These are phyloP conservation scores for Jacaranda copaia DNA, from an alignment of 257 asterid genomes.

Conservation along the genomic window DNA sequence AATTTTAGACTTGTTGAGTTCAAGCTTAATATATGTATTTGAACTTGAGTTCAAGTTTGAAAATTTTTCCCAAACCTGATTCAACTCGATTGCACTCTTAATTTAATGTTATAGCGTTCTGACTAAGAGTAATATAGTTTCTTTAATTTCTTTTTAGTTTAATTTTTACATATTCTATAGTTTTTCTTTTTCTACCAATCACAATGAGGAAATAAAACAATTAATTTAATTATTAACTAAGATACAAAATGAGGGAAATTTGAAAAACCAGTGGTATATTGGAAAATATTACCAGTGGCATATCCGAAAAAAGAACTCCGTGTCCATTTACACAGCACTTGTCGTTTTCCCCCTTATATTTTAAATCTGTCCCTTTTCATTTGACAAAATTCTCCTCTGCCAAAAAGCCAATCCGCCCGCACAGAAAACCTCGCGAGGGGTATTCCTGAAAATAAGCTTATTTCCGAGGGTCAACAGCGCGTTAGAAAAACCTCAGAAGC, in stretches of 20 bases:
- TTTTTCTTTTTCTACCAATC: no score
- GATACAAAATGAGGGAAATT: neutral
- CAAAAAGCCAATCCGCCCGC: conserved; percentile 30
- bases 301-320: conserved; percentile 11
- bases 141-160: no score
- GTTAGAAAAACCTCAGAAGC: neutral
- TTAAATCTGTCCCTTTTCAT: conserved; percentile 22
- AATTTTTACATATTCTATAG: no score
- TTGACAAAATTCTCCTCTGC: conserved; percentile 40
- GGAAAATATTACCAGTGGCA: conserved; percentile 37
- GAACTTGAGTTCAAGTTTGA: no score
- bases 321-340: conserved; percentile 9
- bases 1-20: no score
- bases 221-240: no score
- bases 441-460: conserved; percentile 2
- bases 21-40: no score
- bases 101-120: no score
- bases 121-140: no score
- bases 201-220: no score
- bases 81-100: no score
- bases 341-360: conserved; percentile 30
- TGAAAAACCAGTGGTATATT: conserved; percentile 27
- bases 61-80: no score
- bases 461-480: neutral
- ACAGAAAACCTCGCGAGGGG: conserved; percentile 40